Evolutionary conservation across 1,139 yeast species (phyloP), one percentile per base, ranked within the genome.

Genomic region (Scheffersomyces insectosa): DNA sequence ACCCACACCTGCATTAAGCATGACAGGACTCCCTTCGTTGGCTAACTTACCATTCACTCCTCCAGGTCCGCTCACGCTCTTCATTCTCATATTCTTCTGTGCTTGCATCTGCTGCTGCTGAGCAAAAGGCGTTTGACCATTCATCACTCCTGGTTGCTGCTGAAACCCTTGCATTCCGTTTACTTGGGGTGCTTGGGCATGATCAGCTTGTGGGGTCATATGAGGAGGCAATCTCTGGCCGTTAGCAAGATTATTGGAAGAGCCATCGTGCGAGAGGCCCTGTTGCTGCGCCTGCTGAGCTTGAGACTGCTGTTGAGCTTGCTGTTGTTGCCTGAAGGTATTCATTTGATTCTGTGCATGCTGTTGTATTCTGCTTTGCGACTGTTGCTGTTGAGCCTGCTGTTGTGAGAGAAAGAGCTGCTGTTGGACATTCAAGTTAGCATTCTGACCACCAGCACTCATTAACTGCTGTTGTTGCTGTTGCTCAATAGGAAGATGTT

Each of bases 281-380:
- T 41, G 50, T 29, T 44, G 53, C 31, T 48, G 56, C 5, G 45
- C 45, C 20, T 45, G 57, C n/a, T 41, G 56, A 41, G 48, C 56
- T 25, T 38, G 47, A 36, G 48, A 58, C 11, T 54, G 57, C 27
- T 55, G 66, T 35, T 54, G 62, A 12, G 68, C 65, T 12, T 3
- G 65, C 65, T 15, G 75, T 46, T 75, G 80, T 44, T 75, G 80
- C 36, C 81, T 70, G 45, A 76, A 60, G 48, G 68, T 75, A 48
- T 75, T 75, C 81, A 77, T 75, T 55, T 77, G 82, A 34, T 63
- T 63, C 52, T 77, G 82, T 2, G 80, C 80, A 47, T 73, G 79
- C 48, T 73, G 79, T 43, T 76, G 81, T 37, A 64, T 66, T 47
- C 67, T 63, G 47, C 68, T 66, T 42, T 64, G 70, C 28, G 60